phyloP scores from a whole-genome alignment of 805 yeast species.

The Saturnispora sanitii region DNA sequence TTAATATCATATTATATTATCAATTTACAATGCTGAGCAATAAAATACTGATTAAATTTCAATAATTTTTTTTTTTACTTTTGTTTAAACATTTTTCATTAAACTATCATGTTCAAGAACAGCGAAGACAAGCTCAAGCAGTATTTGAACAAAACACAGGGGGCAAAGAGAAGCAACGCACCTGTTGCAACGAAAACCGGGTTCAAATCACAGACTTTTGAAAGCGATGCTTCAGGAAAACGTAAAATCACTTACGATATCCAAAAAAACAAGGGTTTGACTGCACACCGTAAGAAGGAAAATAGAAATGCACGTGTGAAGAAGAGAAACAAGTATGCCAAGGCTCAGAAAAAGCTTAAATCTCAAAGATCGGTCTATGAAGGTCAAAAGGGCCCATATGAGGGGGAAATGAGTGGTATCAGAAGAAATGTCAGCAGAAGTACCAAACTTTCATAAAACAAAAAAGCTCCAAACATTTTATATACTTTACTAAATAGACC shows the following conservation, averaged over 20 bases:
- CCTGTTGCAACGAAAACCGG: constrained; percentile 28
- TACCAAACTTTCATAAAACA: constrained; percentile 35
- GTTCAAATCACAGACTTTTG: constrained; percentile 27
- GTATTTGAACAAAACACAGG: constrained; percentile 2
- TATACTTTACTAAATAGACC: not conserved
- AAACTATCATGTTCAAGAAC: constrained; percentile 4
- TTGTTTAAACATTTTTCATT: not conserved
- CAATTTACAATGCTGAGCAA: no score
- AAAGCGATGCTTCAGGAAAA: constrained; percentile 61
- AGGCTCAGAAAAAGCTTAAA: constrained; percentile 87
- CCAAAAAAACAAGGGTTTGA: constrained; percentile 90
- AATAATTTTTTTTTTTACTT: not conserved
- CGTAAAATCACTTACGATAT: constrained; percentile 94
- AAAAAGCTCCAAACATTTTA: no score
- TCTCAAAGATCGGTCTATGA: constrained; percentile 86
- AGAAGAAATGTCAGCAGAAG: constrained; percentile 87
- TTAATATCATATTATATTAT: no score
- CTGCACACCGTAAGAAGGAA: constrained; percentile 88
- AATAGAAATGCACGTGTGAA: constrained; percentile 93
- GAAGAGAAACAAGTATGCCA: constrained; percentile 94
- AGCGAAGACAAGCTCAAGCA: constrained; percentile 4
- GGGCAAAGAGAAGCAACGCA: constrained; percentile 3
- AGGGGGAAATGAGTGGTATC: constrained; percentile 95
- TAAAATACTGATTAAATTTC: no score
- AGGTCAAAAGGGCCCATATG: constrained; percentile 66